These are phyloP conservation scores for Tranzscheliella williamsii DNA, from an alignment of 1,284 basidiomycete species.

Conservation along the genomic window DNA sequence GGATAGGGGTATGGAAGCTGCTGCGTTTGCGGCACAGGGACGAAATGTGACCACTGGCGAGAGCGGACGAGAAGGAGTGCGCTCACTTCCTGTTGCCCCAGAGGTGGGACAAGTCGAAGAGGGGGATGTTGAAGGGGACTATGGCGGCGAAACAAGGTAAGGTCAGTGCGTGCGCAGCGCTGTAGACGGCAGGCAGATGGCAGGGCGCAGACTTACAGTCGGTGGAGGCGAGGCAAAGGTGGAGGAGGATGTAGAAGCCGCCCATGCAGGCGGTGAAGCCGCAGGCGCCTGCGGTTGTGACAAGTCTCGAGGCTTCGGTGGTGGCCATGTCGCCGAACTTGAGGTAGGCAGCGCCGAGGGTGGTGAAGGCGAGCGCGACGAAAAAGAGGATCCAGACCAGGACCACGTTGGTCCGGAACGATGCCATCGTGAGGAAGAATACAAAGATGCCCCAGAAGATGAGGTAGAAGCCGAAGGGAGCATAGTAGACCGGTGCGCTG, in stretches of 20 bases:
- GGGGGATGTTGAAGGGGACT: slow-evolving; percentile 37
- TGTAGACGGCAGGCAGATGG: not conserved
- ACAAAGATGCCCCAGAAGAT: slow-evolving; percentile 41
- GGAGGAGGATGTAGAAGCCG: slow-evolving; percentile 36
- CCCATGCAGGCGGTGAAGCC: slow-evolving; percentile 42
- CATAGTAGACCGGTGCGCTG: slow-evolving; percentile 9
- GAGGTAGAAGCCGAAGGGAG: slow-evolving; percentile 32
- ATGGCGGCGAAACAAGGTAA: not conserved
- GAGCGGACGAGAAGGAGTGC: too few relatives aligned
- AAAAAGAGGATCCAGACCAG: slow-evolving; percentile 45
- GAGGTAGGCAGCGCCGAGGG: slow-evolving; percentile 32
- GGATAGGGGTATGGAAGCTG: too few relatives aligned
- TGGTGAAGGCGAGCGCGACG: slow-evolving; percentile 36
- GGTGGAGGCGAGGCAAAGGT: slow-evolving; percentile 34
- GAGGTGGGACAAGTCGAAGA: slow-evolving; percentile 26
- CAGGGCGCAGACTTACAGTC: slow-evolving; percentile 15
- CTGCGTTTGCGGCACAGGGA: too few relatives aligned
- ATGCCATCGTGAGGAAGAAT: slow-evolving; percentile 39
- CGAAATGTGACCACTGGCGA: too few relatives aligned
- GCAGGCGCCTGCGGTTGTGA: slow-evolving; percentile 28
- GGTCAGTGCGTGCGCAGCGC: not conserved
- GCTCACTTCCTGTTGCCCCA: slow-evolving; percentile 14
- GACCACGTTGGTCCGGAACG: slow-evolving; percentile 40
- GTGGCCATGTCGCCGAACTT: slow-evolving; percentile 12
- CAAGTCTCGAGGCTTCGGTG: slow-evolving; percentile 8